Evolutionary conservation across 371 early-diverging fungal genomes (phyloP).

Genomic region (Chytridium lagenaria): DNA sequence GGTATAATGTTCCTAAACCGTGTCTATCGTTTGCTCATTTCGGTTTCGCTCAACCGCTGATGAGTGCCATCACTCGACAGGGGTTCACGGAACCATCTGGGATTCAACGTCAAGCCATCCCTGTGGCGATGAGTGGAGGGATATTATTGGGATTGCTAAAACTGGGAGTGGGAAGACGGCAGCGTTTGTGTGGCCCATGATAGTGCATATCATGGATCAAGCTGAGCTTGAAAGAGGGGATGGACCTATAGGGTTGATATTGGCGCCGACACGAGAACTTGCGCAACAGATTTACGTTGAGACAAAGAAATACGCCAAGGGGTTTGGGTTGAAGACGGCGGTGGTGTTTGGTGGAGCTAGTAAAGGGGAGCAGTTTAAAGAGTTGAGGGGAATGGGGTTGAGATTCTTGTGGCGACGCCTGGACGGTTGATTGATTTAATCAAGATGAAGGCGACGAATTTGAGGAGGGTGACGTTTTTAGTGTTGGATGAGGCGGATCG

Average conservation of each 20-base stretch:
- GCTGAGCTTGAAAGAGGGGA: slow-evolving; percentile 51
- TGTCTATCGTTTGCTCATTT: slow-evolving; percentile 89
- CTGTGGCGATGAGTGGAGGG: slow-evolving; percentile 90
- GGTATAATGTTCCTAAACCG: slow-evolving; percentile 71
- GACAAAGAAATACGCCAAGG: slow-evolving; percentile 79
- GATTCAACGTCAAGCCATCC: slow-evolving; percentile 98
- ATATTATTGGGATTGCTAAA: slow-evolving; percentile 97
- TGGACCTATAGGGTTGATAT: slow-evolving; percentile 90
- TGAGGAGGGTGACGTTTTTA: slow-evolving; percentile 61
- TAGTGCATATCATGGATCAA: slow-evolving; percentile 87
- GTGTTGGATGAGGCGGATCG: slow-evolving; percentile 70
- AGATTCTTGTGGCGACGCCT: slow-evolving; percentile 92
- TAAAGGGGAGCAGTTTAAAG: slow-evolving; percentile 87
- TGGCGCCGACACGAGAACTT: slow-evolving; percentile 97
- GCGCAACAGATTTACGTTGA: slow-evolving; percentile 88
- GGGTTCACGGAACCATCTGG: slow-evolving; percentile 97
- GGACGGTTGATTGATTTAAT: slow-evolving; percentile 70
- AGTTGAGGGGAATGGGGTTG: slow-evolving; percentile 83
- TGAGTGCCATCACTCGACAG: slow-evolving; percentile 74
- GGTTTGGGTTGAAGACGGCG: slow-evolving; percentile 65
- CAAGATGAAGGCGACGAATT: slow-evolving; percentile 57
- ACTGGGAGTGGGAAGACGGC: slow-evolving; percentile 79
- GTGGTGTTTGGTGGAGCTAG: slow-evolving; percentile 92
- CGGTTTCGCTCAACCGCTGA: slow-evolving; percentile 78
- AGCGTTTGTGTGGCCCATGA: slow-evolving; percentile 68